These are phyloP conservation scores for Entomophthora muscae DNA, from an alignment of 371 early-diverging fungal species.

Conservation along the genomic window DNA sequence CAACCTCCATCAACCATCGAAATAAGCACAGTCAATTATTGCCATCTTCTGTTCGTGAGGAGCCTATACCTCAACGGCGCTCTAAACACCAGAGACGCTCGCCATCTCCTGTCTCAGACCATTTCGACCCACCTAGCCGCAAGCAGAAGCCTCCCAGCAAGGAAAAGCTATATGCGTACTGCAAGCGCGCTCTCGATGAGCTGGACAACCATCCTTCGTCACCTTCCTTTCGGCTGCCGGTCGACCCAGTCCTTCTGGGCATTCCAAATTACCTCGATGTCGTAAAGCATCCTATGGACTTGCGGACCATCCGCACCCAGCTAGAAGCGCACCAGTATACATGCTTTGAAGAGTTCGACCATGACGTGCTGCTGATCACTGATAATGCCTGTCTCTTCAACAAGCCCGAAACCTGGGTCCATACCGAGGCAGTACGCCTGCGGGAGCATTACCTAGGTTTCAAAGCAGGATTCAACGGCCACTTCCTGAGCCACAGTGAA, in stretches of 20 bases:
- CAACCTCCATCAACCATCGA: not conserved
- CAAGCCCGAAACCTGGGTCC: conserved; percentile 68
- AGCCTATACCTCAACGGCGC: not conserved
- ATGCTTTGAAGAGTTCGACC: conserved; percentile 54
- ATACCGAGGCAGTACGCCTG: conserved; percentile 57
- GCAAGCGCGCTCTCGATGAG: not conserved
- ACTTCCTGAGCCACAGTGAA: not conserved
- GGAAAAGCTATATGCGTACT: not conserved
- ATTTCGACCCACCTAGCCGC: not conserved
- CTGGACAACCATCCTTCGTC: conserved; percentile 34
- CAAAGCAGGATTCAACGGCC: not conserved
- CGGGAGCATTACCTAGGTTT: conserved; percentile 23
- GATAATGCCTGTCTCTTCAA: conserved; percentile 92
- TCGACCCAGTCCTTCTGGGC: conserved; percentile 76
- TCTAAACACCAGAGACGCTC: not conserved
- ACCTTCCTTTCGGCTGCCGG: conserved; percentile 75
- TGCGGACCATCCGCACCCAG: conserved; percentile 79
- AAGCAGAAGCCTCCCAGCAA: not conserved
- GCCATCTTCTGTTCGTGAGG: not conserved
- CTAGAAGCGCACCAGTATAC: conserved; percentile 59
- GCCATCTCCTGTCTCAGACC: not conserved
- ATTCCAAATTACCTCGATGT: conserved; percentile 89
- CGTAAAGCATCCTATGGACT: conserved; percentile 97
- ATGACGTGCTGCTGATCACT: conserved; percentile 74
- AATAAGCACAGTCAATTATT: not conserved